Evolutionary conservation across 352 stramenopile species (phyloP).

Genomic region (Pythium brassicae): DNA sequence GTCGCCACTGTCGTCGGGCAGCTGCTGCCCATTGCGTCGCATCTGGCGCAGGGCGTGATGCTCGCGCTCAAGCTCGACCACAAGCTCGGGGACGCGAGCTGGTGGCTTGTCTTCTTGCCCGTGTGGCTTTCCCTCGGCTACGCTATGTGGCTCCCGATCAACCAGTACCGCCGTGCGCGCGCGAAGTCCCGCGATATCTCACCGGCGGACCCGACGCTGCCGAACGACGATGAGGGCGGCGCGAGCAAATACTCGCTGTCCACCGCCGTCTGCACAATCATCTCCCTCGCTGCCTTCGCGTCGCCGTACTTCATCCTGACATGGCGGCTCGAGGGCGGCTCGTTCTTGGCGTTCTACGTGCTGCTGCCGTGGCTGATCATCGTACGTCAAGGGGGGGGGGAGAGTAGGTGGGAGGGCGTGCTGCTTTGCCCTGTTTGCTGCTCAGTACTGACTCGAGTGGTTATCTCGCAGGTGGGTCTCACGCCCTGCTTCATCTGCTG

Average conservation of each 20-base stretch:
- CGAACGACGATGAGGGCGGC: slow-evolving; percentile 39
- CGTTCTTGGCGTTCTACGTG: slow-evolving; percentile 79
- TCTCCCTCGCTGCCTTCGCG: slow-evolving; percentile 45
- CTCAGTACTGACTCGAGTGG: not conserved
- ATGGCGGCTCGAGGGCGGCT: slow-evolving; percentile 56
- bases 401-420: no score
- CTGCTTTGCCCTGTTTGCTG: no score
- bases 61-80: slow-evolving; percentile 68
- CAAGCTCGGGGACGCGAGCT: slow-evolving; percentile 44
- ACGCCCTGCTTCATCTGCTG: slow-evolving; percentile 79
- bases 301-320: slow-evolving; percentile 82
- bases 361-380: slow-evolving; percentile 81
- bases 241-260: slow-evolving; percentile 55
- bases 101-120: slow-evolving; percentile 79
- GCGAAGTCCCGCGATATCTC: slow-evolving; percentile 27
- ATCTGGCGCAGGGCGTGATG: slow-evolving; percentile 56
- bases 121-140: slow-evolving; percentile 74
- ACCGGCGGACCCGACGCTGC: slow-evolving; percentile 24
- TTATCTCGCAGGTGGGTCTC: slow-evolving; percentile 28
- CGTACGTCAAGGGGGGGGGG: slow-evolving; percentile 36
- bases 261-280: slow-evolving; percentile 51
- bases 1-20: slow-evolving; percentile 33
- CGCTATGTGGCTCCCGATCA: slow-evolving; percentile 48
- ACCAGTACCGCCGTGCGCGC: slow-evolving; percentile 47
- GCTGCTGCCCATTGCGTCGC: slow-evolving; percentile 40